These are phyloP conservation scores for Smittium culicis DNA, from an alignment of 371 early-diverging fungal genomes.

Conservation along the genomic window DNA sequence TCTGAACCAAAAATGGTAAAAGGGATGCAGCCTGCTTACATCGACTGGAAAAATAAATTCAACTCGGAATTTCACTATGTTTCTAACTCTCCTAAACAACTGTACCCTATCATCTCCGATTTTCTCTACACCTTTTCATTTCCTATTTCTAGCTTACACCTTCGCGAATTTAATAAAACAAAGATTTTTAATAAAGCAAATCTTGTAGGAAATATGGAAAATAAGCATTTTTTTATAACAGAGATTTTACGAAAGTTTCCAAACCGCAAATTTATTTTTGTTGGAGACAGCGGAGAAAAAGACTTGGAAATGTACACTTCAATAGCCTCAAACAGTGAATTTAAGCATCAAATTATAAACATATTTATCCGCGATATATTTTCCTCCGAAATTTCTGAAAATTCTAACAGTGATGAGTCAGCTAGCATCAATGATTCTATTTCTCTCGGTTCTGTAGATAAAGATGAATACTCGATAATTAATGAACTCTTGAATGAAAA, in stretches of 20 bases:
- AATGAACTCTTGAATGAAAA: too few species aligned
- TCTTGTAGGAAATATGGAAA: conserved; percentile 31
- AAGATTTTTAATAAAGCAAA: conserved; percentile 30
- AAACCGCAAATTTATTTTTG: conserved; percentile 62
- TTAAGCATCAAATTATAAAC: conserved; percentile 51
- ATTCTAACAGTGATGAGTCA: not conserved
- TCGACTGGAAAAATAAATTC: conserved; percentile 41
- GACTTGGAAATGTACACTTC: conserved; percentile 67
- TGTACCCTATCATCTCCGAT: conserved; percentile 51
- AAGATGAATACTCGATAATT: too few species aligned
- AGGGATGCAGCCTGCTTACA: conserved; percentile 60
- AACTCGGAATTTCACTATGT: conserved; percentile 80
- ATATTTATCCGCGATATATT: conserved; percentile 67
- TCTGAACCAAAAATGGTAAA: conserved; percentile 39
- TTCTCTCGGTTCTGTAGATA: too few species aligned
- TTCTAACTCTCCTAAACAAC: conserved; percentile 77
- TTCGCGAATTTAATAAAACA: conserved; percentile 42
- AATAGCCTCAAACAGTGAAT: conserved; percentile 42
- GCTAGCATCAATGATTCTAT: too few species aligned
- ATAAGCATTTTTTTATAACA: conserved; percentile 45
- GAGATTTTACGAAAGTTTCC: conserved; percentile 57
- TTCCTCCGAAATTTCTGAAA: conserved; percentile 12
- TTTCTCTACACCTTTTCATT: conserved; percentile 57
- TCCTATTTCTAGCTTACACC: conserved; percentile 66
- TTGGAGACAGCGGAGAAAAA: conserved; percentile 83